These are phyloP conservation scores for Peronospora destructor DNA, from an alignment of 352 stramenopile species.

Conservation along the genomic window DNA sequence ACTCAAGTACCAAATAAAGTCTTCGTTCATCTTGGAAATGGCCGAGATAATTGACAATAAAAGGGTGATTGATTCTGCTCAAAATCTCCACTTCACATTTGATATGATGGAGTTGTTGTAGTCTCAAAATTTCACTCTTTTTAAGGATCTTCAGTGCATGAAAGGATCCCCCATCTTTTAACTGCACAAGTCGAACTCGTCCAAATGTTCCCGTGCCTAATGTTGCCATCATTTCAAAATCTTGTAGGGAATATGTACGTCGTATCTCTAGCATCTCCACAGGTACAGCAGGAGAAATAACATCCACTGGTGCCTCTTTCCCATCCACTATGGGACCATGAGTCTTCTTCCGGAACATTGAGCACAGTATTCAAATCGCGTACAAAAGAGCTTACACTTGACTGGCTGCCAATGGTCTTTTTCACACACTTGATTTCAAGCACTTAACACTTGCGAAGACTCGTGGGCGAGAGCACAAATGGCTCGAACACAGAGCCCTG, in stretches of 20 bases:
- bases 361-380: not conserved
- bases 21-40: conserved; percentile 88
- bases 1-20: conserved; percentile 89
- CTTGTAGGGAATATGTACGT: conserved; percentile 41
- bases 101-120: conserved; percentile 89
- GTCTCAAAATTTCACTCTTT: conserved; percentile 85
- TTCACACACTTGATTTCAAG: no score
- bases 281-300: conserved; percentile 41
- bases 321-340: conserved; percentile 17
- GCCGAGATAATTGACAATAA: conserved; percentile 84
- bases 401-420: conserved; percentile 9
- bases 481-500: conserved; percentile 3
- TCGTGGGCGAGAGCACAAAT: conserved; percentile 18
- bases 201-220: conserved; percentile 87
- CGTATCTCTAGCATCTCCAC: conserved; percentile 28
- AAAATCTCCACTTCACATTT: conserved; percentile 90
- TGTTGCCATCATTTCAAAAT: conserved; percentile 77
- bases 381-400: not conserved
- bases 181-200: conserved; percentile 75
- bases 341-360: conserved; percentile 44
- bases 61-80: conserved; percentile 80
- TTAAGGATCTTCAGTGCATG: conserved; percentile 90
- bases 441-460: not conserved
- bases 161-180: conserved; percentile 48
- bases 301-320: conserved; percentile 43